Conservation (phyloP, 495 filamentous ascomycete genomes). For the Halenospora varia region DNA sequence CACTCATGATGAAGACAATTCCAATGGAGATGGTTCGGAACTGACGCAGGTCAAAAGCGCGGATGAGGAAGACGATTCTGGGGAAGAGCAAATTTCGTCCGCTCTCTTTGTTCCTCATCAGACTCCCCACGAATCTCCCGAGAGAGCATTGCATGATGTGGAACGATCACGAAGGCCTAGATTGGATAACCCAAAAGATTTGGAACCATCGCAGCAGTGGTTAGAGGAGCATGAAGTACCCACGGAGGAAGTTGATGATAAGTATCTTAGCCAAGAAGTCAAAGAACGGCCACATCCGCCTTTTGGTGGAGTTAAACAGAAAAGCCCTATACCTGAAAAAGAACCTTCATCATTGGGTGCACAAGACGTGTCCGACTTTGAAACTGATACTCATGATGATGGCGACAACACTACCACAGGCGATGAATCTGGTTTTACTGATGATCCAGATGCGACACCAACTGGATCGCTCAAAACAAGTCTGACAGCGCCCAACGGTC, state of each 20-base stretch:
- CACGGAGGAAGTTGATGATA: conserved; percentile 26
- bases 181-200: conserved; percentile 17
- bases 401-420: conserved; percentile 24
- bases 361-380: conserved; percentile 45
- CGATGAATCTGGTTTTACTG: conserved; percentile 28
- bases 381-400: conserved; percentile 32
- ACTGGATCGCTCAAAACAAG: conserved; percentile 26
- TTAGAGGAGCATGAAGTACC: conserved; percentile 25
- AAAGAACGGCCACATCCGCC: conserved; percentile 27
- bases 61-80: conserved; percentile 67
- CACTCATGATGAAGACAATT: conserved; percentile 26
- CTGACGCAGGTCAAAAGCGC: conserved; percentile 11
- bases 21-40: conserved; percentile 6
- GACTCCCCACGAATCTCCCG: conserved; percentile 47
- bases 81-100: conserved; percentile 90
- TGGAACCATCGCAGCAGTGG: conserved; percentile 17
- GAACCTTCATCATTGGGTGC: conserved; percentile 48
- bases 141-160: conserved; percentile 2
- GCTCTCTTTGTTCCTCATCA: conserved; percentile 91
- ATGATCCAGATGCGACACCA: conserved; percentile 28
- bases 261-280: conserved; percentile 24
- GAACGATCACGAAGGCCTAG: conserved; percentile 3
- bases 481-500: conserved; percentile 21
- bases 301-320: conserved; percentile 35
- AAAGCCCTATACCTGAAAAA: conserved; percentile 39